Evolutionary conservation across 345 rosid genomes (phyloP).

Genomic region (Toxicodendron radicans): DNA sequence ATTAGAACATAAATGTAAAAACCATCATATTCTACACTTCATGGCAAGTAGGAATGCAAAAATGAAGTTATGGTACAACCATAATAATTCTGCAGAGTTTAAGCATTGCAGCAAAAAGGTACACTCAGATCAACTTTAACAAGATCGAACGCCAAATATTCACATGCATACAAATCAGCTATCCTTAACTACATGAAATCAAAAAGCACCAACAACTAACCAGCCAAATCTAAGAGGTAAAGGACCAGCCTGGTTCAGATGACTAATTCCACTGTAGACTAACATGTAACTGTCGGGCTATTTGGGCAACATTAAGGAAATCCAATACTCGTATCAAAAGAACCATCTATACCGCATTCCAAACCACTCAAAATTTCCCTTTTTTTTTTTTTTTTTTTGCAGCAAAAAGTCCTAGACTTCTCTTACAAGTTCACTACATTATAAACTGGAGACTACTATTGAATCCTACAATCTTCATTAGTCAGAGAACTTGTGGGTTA

Average conservation of each 20-base stretch:
- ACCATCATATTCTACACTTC: conserved; percentile 5
- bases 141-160: neutral
- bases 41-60: neutral
- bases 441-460: too few relatives aligned
- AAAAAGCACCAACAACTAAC: neutral
- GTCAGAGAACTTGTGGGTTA: too few relatives aligned
- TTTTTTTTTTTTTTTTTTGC: too few relatives aligned
- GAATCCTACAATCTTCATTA: too few relatives aligned
- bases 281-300: neutral
- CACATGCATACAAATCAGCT: neutral
- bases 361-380: neutral
- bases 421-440: too few relatives aligned
- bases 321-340: neutral
- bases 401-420: too few relatives aligned
- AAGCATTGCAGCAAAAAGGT: neutral
- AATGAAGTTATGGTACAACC: neutral
- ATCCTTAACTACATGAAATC: neutral
- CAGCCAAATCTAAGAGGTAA: neutral
- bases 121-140: neutral
- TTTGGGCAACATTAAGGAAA: neutral
- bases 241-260: neutral
- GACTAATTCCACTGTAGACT: neutral
- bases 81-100: neutral
- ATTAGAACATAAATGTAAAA: neutral
- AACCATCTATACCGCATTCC: neutral